Conservation (phyloP, 2,329 filamentous ascomycete species). For the Cordyceps javanica region DNA sequence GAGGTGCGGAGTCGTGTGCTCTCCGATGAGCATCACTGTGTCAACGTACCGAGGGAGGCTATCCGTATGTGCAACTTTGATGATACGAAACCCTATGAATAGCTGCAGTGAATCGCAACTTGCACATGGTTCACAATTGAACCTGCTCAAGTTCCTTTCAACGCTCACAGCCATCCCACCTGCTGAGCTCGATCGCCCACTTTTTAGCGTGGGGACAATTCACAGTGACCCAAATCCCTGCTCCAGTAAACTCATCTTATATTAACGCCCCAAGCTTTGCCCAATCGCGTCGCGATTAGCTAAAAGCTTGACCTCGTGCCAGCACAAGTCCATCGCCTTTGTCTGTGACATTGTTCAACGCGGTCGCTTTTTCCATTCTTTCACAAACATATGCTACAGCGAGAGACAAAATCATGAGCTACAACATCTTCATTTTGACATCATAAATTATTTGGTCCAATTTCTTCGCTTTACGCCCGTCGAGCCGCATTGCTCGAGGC, state of each 20-base stretch:
- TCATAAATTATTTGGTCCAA: background rate
- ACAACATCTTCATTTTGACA: background rate
- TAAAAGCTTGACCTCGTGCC: slow-evolving; percentile 3
- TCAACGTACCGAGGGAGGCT: background rate
- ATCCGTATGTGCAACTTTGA: background rate
- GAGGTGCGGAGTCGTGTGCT: background rate
- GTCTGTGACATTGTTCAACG: background rate
- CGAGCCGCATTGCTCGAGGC: background rate
- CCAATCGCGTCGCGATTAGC: slow-evolving; percentile 10
- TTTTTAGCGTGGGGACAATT: background rate
- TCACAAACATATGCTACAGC: too few species aligned
- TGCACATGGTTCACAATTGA: background rate
- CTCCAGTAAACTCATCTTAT: background rate
- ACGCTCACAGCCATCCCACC: background rate
- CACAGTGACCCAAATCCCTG: background rate
- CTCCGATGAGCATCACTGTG: background rate
- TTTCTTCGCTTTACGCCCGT: background rate
- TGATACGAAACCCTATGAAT: too few species aligned
- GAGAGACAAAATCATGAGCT: background rate
- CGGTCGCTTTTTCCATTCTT: background rate
- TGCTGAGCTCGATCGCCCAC: background rate
- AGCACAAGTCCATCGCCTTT: background rate
- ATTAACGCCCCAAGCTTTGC: background rate
- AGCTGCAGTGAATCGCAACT: too few species aligned
- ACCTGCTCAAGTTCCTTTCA: background rate